Conservation (phyloP, 495 filamentous ascomycete species). For the Pseudevernia furfuracea region DNA sequence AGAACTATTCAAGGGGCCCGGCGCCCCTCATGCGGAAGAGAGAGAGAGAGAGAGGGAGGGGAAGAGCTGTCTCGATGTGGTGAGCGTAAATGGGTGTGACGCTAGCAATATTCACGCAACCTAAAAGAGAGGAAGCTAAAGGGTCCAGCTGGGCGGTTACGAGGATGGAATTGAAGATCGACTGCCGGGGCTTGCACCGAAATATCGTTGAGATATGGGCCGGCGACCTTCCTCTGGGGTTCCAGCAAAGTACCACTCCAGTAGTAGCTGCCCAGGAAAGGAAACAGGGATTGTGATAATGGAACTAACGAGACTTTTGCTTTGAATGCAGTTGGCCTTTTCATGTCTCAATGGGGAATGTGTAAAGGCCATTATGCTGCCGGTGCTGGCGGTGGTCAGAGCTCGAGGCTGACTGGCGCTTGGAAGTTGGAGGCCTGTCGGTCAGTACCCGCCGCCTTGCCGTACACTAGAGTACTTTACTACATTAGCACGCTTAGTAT, state of each 20-base stretch:
- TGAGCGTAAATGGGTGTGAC: not conserved
- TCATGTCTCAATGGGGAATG: not conserved
- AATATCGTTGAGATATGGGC: not conserved
- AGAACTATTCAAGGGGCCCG: not conserved
- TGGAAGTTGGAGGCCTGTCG: not conserved
- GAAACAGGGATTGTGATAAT: not conserved
- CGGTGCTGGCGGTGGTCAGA: not conserved
- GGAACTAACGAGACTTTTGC: not conserved
- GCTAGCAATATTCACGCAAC: not conserved
- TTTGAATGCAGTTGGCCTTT: not conserved
- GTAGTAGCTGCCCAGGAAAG: not conserved
- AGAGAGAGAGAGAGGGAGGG: not conserved
- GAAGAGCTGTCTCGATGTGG: not conserved
- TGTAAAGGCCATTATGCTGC: constrained; percentile 5
- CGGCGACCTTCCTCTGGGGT: not conserved
- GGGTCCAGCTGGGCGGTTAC: not conserved
- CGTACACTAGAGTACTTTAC: not conserved
- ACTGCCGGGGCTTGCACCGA: not conserved
- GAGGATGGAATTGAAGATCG: not conserved
- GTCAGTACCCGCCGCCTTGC: not conserved
- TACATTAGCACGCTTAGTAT: too few species aligned
- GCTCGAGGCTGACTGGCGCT: not conserved
- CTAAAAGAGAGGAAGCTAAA: not conserved
- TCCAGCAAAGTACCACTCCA: not conserved
- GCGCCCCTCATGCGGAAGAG: not conserved